These are phyloP conservation scores for Endoconidiophora laricicola DNA, from an alignment of 2,329 filamentous ascomycete genomes.

Conservation along the genomic window DNA sequence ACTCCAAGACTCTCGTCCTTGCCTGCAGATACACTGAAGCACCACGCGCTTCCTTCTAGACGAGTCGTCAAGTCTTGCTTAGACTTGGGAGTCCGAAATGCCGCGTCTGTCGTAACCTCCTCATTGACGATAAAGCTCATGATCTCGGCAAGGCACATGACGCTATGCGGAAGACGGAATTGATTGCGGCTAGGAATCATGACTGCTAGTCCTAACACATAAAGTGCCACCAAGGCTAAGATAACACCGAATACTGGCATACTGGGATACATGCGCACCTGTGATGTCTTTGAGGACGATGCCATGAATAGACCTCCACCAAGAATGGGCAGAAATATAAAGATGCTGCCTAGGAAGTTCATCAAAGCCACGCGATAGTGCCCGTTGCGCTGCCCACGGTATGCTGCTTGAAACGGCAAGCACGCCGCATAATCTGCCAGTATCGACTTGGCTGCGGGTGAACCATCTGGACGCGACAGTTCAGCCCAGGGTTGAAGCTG, in stretches of 20 bases:
- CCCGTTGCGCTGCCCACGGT: constrained; percentile 39
- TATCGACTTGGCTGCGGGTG: constrained; percentile 44
- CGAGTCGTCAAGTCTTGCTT: constrained; percentile 52
- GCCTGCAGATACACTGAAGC: constrained; percentile 27
- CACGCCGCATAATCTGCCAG: constrained; percentile 55
- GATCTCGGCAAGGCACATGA: constrained; percentile 57
- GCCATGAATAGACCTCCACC: constrained; percentile 59
- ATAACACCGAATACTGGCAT: constrained; percentile 56
- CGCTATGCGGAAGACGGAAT: constrained; percentile 55
- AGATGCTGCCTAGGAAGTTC: constrained; percentile 41
- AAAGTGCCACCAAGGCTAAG: constrained; percentile 56
- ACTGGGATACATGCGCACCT: constrained; percentile 53
- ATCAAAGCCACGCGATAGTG: constrained; percentile 50
- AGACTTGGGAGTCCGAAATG: constrained; percentile 52
- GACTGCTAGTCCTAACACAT: constrained; percentile 43
- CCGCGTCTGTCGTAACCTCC: constrained; percentile 52
- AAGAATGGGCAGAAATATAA: constrained; percentile 48
- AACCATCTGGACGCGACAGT: constrained; percentile 39
- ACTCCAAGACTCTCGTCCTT: constrained; percentile 28
- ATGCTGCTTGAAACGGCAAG: constrained; percentile 41
- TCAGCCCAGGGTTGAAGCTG: constrained; percentile 54
- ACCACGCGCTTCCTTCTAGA: constrained; percentile 36
- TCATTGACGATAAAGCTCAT: constrained; percentile 62
- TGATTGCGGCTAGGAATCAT: constrained; percentile 43
- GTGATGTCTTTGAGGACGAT: constrained; percentile 34